Percentiles rank a stretch among this genome's conserved stretches.
Evolutionary conservation across 225 moss, liverwort and hornwort species (phyloP).

Genomic region (Bryum argenteum): DNA sequence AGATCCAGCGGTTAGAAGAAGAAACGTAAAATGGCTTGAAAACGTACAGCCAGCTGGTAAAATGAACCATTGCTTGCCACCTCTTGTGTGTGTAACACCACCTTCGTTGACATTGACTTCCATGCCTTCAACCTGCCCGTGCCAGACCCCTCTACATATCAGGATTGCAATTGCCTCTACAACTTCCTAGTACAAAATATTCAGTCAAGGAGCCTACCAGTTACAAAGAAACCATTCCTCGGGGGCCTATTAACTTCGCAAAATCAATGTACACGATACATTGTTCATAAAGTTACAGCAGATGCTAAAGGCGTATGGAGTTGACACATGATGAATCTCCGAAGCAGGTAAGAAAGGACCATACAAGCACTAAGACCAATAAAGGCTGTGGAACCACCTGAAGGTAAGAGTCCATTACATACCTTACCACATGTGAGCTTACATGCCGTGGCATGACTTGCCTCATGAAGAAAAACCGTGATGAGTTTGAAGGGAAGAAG

Average conservation of each 20-base stretch:
- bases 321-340: neutral
- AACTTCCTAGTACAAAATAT: neutral
- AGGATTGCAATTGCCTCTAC: conserved; percentile 23
- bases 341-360: conserved; percentile 14
- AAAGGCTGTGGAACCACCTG: neutral
- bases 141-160: conserved; percentile 29
- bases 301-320: neutral
- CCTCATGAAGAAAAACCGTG: conserved; percentile 96
- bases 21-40: conserved; percentile 16
- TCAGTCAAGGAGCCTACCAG: neutral
- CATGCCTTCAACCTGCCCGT: conserved; percentile 91
- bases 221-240: neutral
- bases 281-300: neutral
- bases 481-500: conserved; percentile 94
- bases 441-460: conserved; percentile 96
- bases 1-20: conserved; percentile 16
- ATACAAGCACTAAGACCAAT: neutral
- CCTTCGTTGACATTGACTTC: conserved; percentile 95
- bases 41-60: conserved; percentile 97
- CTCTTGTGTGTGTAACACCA: conserved; percentile 91
- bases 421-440: conserved; percentile 92
- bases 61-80: conserved; percentile 91
- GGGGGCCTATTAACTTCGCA: neutral
- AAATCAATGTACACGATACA: conserved; percentile 3
- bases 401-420: conserved; percentile 32